These are phyloP conservation scores for Albatrellus ellisii DNA, from an alignment of 768 basidiomycete species.

Conservation along the genomic window DNA sequence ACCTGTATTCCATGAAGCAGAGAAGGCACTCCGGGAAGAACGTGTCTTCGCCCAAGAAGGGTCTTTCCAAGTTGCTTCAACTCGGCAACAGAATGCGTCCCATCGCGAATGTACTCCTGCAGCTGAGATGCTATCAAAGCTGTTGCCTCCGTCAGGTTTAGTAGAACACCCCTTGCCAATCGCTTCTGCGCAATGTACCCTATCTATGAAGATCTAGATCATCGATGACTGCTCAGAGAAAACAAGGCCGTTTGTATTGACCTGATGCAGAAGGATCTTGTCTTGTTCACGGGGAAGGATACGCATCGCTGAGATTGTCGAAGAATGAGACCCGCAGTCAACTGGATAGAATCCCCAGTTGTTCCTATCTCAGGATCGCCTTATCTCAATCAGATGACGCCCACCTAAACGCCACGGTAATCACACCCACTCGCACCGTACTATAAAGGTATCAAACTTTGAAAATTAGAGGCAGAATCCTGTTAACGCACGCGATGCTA, in stretches of 20 bases:
- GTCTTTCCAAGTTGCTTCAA: slow-evolving; percentile 92
- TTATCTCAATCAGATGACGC: too few relatives aligned
- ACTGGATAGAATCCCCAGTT: too few relatives aligned
- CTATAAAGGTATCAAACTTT: too few relatives aligned
- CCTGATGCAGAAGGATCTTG: slow-evolving; percentile 65
- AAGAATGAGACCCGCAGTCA: too few relatives aligned
- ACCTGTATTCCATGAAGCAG: slow-evolving; percentile 84
- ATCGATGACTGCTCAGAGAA: not conserved
- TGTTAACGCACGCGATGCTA: too few relatives aligned
- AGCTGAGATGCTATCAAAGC: slow-evolving; percentile 87
- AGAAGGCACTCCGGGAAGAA: slow-evolving; percentile 65
- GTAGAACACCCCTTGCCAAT: slow-evolving; percentile 79
- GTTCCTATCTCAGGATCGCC: too few relatives aligned
- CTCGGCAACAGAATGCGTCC: slow-evolving; percentile 68
- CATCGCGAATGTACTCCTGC: slow-evolving; percentile 93
- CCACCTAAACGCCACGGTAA: too few relatives aligned
- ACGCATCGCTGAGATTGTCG: too few relatives aligned
- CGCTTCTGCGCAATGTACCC: slow-evolving; percentile 90
- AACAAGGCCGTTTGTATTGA: slow-evolving; percentile 17
- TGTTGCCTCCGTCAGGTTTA: slow-evolving; percentile 81
- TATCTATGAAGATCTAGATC: slow-evolving; percentile 29
- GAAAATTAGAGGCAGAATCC: too few relatives aligned
- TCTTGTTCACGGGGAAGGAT: slow-evolving; percentile 64
- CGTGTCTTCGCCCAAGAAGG: slow-evolving; percentile 79
- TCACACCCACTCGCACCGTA: too few relatives aligned